These are phyloP conservation scores for Drechslera avenae DNA, from an alignment of 2,329 filamentous ascomycete species.

Conservation along the genomic window DNA sequence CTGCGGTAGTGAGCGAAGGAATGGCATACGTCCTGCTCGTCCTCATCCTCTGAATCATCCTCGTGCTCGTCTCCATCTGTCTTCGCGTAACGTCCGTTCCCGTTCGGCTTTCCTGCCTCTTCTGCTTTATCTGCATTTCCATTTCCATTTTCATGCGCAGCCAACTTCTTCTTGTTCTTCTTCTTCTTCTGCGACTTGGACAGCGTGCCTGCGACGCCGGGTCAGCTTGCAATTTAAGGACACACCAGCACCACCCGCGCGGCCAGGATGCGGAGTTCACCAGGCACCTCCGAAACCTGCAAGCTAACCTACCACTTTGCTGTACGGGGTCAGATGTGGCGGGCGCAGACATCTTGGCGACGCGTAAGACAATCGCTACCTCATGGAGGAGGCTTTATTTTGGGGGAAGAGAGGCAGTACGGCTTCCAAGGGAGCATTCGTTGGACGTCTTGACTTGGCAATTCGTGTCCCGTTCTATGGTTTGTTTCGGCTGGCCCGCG, in stretches of 20 bases:
- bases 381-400: conserved; percentile 7
- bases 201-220: conserved; percentile 25
- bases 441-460: conserved; percentile 41
- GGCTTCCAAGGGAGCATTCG: conserved; percentile 30
- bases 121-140: conserved; percentile 35
- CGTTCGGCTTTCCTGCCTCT: conserved; percentile 35
- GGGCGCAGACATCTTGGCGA: conserved; percentile 37
- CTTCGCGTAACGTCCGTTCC: conserved; percentile 29
- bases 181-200: conserved; percentile 49
- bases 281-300: conserved; percentile 22
- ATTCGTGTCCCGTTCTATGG: conserved; percentile 44
- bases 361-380: conserved; percentile 15
- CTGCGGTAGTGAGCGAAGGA: neutral
- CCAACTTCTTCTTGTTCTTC: conserved; percentile 48
- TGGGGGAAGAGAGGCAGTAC: conserved; percentile 3
- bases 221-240: conserved; percentile 24
- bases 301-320: conserved; percentile 45
- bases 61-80: conserved; percentile 35
- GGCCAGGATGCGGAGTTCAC: conserved; percentile 14
- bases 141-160: conserved; percentile 9
- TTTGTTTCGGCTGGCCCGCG: conserved; percentile 30
- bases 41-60: conserved; percentile 37
- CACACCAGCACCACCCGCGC: conserved; percentile 1
- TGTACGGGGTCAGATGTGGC: conserved; percentile 37
- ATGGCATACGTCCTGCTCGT: conserved; percentile 42